A percentile compares a stretch with the other conserved stretches of the same genome.
phyloP scores from a whole-genome alignment of 2,329 filamentous ascomycete species.

The Aspergillus sclerotialis region DNA sequence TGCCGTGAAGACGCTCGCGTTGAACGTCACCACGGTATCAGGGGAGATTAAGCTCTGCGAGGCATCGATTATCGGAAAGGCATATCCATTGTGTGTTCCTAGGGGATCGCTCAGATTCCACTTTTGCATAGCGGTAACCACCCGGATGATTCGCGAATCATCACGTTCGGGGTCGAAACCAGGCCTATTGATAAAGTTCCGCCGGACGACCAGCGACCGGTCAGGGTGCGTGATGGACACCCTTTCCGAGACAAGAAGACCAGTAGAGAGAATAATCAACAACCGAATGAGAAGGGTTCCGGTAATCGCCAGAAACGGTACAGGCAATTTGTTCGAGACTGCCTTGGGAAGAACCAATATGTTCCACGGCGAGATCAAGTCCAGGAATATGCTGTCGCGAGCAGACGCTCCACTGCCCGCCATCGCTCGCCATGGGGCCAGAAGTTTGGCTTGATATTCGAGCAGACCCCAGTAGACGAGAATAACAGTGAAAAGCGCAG shows the following conservation, averaged over 20 bases:
- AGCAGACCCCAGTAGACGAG: constrained; percentile 7
- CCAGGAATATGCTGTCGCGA: constrained; percentile 4
- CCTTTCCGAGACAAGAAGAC: no score
- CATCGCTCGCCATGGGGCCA: constrained; percentile 7
- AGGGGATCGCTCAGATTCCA: no score
- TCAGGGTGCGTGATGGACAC: no score
- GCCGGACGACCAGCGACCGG: no score
- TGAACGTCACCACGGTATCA: no score
- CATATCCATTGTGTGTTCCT: no score
- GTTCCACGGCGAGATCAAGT: constrained; percentile 8
- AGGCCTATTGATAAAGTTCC: constrained; percentile 1
- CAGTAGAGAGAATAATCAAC: constrained; percentile 6
- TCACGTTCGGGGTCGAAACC: no score
- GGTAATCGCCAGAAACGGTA: constrained; percentile 1
- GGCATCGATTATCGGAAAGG: neutral
- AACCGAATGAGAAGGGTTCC: constrained; percentile 6
- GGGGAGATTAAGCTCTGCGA: neutral
- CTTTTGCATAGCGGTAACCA: no score
- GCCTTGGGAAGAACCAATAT: constrained; percentile 2
- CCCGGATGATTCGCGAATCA: no score
- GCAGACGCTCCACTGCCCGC: neutral
- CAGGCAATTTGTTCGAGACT: neutral
- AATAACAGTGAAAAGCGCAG: constrained; percentile 4
- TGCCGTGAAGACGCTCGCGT: constrained; percentile 4
- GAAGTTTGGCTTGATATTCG: constrained; percentile 7